Evolutionary conservation across 768 basidiomycete genomes (phyloP), one percentile per base, ranked within the genome.

Genomic region (Rhizopogon roseolus): DNA sequence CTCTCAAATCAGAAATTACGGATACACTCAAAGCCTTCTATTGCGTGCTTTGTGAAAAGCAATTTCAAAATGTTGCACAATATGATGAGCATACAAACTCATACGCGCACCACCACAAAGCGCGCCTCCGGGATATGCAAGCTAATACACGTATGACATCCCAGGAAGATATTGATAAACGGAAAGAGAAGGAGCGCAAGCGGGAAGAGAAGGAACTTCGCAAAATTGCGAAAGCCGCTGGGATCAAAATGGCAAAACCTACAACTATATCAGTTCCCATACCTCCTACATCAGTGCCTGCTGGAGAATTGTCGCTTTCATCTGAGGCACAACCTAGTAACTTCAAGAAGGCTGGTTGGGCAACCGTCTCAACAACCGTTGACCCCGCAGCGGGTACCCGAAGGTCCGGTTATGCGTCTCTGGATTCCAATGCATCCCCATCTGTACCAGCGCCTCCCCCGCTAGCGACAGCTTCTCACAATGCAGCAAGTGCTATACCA

Each of bases 21-120:
- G 76, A 76, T 45, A 83, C 84, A 5, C 76, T 93, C 44, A 77
- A 78, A 32, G 77, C 88, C 8, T 93, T 93, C 69, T 92, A 91
- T 64, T 93, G 91, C 66, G 70, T 76, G 25, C 77, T 91, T 17
- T 93, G 91, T 72, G 89, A 91, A 57, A 92, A 92, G 66, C 91
- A 93, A 66, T 93, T 92, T 72, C 80, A 85, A 66, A 93, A 79
- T 46, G 88, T 93, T 17, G 84, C 88, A 0, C 90, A 91, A 62
- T 93, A 89, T 61, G 91, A 93, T 58, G 91, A 93, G 62, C 91
- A 93, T 68, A 89, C 88, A 51, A 93, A 92, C 62, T 91, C 91
- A 6, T 92, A 91, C 59, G 88, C 89, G 0, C 90, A 92, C 63
- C 88, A 90, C 61, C 90, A 91, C 72, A 91, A 88, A 69, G 85